Conservation (phyloP, 179 eudicot genomes). For the Gypsophila paniculata region DNA sequence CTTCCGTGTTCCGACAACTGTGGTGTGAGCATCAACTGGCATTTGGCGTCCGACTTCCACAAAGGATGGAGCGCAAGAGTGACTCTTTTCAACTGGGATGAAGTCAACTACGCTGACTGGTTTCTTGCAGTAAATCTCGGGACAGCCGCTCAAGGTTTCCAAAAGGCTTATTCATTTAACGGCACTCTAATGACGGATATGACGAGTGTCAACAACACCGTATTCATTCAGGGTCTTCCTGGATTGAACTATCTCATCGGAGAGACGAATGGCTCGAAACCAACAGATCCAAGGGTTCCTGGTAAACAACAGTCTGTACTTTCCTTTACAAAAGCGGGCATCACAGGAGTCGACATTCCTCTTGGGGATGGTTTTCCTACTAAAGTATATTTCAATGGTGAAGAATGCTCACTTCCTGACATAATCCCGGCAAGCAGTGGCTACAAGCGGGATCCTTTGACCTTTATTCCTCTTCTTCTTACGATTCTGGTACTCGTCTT, state of each 20-base stretch:
- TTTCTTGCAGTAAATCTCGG: slow-evolving; percentile 59
- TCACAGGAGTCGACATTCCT: slow-evolving; percentile 50
- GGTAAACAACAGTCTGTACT: slow-evolving; percentile 80
- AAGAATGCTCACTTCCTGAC: slow-evolving; percentile 70
- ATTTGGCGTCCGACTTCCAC: slow-evolving; percentile 52
- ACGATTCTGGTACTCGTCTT: slow-evolving; percentile 34
- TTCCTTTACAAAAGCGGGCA: slow-evolving; percentile 60
- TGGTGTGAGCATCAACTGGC: slow-evolving; percentile 90
- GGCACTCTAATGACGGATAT: slow-evolving; percentile 42
- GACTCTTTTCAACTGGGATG: slow-evolving; percentile 82
- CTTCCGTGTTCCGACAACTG: slow-evolving; percentile 85
- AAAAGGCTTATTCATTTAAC: slow-evolving; percentile 68
- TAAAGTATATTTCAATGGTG: slow-evolving; percentile 75
- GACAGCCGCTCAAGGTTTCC: slow-evolving; percentile 54
- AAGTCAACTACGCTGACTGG: slow-evolving; percentile 55
- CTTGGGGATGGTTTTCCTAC: slow-evolving; percentile 73
- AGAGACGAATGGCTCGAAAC: slow-evolving; percentile 50
- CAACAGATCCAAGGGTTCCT: slow-evolving; percentile 55
- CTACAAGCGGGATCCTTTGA: slow-evolving; percentile 18
- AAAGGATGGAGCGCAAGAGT: slow-evolving; percentile 78
- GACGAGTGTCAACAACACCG: slow-evolving; percentile 33
- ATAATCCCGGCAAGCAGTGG: slow-evolving; percentile 45
- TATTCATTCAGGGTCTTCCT: slow-evolving; percentile 56
- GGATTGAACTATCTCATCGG: slow-evolving; percentile 66
- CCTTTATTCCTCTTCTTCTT: slow-evolving; percentile 27